Base-by-base conservation (phyloP, 495 filamentous ascomycete species). In the Staphylotrichum tortipilum region DNA sequence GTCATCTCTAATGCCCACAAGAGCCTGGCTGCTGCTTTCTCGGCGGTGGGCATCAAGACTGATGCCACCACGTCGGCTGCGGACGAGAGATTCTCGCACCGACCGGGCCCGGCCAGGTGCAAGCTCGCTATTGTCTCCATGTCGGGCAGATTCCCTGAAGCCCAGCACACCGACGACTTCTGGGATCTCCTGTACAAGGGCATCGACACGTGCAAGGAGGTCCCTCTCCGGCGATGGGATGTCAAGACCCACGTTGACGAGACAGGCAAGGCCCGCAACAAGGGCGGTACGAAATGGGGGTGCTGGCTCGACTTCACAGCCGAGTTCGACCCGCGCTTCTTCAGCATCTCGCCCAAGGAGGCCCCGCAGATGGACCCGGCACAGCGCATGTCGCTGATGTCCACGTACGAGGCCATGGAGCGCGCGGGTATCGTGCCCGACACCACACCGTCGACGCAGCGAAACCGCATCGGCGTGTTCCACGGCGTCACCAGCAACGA, bases 301-400 rank as follows among this genome's bases (percentile, higher is more conserved):
- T 89, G 85, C 66, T 94, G 83, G 72, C 83, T 92, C 50, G 78
- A 89, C 21, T 77, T 90, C 47, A 82, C 88, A 0, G 84, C 82
- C 7, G 65, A 34, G 14, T 95, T 95, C 58, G 89, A 95, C 50
- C 78, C 86, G 15, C 72, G 79, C 0, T 94, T 94, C 70, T 95
- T 95, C 77, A 89, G 86, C 64, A 91, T 95, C 78, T 92, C 87
- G 14, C 88, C 89, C 1, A 80, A 86, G 44, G 89, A 95, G 66
- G 89, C 89, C 7, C 72, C 77, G 30, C 86, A 91, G 53, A 86
- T 85, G 0, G 89, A 95, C 64, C 89, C 89, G 0, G 86, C 86
- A 64, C 88, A 91, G 63, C 77, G 89, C 38, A 68, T 92, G 47
- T 84, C 84, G 3, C 67, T 95, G 19, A 78, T 82, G 21, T 89